Evolutionary conservation across 106 monocot species (phyloP), one percentile per base, ranked within the genome.

Genomic region (Phalaenopsis aphrodite): DNA sequence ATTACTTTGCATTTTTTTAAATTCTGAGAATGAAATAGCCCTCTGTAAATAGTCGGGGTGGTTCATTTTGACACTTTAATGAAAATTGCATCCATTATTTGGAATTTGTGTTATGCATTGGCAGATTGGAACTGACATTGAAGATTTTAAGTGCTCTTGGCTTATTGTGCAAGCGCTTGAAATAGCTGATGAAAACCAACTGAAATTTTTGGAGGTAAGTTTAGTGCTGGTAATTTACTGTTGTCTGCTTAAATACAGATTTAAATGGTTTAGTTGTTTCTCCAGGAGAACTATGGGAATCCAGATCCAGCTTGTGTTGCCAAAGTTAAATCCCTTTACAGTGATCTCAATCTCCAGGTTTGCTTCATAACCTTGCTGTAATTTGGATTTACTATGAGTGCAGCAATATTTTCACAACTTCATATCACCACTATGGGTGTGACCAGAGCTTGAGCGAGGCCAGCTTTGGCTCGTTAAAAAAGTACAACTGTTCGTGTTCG

Each of bases 81-180:
- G n/a, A 39, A 55, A 79, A n/a, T 24, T 78, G 10, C n/a, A 56
- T 64, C 75, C 57, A 17, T 79, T 2, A 10, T 73, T 16, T 57
- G n/a, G 30, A 79, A 37, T 7, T 73, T 64, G 41, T 75, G 21
- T 58, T 48, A 23, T 30, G 3, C 17, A 65, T 21, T 81, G 45
- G 42, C 76, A 97, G 96, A 97, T 97, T 81, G 96, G 96, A 65
- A 97, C 96, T 48, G 96, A 97, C 42, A 96, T 96, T 75, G 93
- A 96, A 88, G 96, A 96, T 81, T 96, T 86, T 79, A 93, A 96
- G 79, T 96, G 96, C 57, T 96, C 96, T 41, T 96, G 96, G 96
- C 81, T 96, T 77, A 88, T 96, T 76, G 90, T 96, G 23, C 91
- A 96, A 96, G 96, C 93, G 15, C 85, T 96, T 48, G 87, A 91